Base-by-base conservation (phyloP, 2,329 filamentous ascomycete species). In the Drechslerella dactyloides region DNA sequence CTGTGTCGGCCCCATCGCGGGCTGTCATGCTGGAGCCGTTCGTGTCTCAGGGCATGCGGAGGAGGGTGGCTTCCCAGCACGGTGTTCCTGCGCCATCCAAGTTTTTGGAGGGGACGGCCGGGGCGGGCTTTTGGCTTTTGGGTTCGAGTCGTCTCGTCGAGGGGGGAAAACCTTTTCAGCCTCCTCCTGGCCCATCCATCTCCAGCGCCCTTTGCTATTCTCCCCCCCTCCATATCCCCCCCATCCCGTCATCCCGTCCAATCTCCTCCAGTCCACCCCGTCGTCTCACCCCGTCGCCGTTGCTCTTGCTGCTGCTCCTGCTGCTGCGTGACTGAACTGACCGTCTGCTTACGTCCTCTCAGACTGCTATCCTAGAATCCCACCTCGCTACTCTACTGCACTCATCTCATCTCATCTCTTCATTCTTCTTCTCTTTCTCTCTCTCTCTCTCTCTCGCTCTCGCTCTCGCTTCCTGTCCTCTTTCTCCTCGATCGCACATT, bases 21-120 rank as follows among this genome's bases (percentile, higher is more conserved):
- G 15, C 37, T 48, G 44, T 48, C 48, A 61, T 42, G 23, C 59
- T 63, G 59, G 51, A 37, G 59, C 59, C 24, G 48, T 35, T 44
- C 59, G 59, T 63, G 59, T 63, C 59, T 63, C 59, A 62, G 30
- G 21, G 10, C 23, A 21, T 51, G 50, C 40, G 33, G 10, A 13
- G 52, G 44, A 19, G 44, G 44, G 37, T 42, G 37, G 11, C 40
- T 44, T 15, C 17, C 40, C 4, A 15, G 40, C 40, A 17, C 17
- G 13, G 50, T 53, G 33, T 60, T 72, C 68, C 60, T 65, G 68
- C 68, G 68, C 68, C 68, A 65, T 72, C 55, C 46, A 19, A 19
- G 55, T 72, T 72, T 64, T 64, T n/a, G n/a, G 40, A 44, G 7
- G 13, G 15, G 10, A 5, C 40, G 7, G 7, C 40, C 40, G 17